phyloP scores from a whole-genome alignment of 345 rosid genomes.

The Camelina neglecta region DNA sequence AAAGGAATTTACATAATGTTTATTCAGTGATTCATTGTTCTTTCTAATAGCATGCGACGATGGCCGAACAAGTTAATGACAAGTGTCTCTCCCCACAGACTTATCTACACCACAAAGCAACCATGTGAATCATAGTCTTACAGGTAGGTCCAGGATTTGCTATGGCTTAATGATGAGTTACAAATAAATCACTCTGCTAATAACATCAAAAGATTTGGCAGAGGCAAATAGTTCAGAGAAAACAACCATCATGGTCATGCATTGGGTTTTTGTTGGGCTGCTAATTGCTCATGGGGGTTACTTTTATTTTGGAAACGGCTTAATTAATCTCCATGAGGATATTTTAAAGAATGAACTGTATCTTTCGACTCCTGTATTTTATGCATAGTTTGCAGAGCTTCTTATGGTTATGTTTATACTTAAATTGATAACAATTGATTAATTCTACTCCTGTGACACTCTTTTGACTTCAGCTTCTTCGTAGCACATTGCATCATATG shows the following conservation, averaged over 20 bases:
- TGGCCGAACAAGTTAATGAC: constrained; percentile 25
- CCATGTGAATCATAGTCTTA: neutral
- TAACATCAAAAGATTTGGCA: constrained; percentile 14
- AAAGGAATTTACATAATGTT: constrained; percentile 21
- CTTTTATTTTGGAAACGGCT: neutral
- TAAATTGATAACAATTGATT: neutral
- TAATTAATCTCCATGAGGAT: neutral
- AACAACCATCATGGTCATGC: neutral
- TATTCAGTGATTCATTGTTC: constrained; percentile 15
- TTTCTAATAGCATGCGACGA: constrained; percentile 1
- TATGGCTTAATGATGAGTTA: neutral
- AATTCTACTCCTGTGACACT: neutral
- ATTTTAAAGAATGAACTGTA: neutral
- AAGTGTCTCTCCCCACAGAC: constrained; percentile 12
- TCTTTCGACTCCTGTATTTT: neutral
- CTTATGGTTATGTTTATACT: neutral
- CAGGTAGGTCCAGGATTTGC: constrained; percentile 7
- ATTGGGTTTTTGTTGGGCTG: constrained; percentile 31
- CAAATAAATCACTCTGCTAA: neutral
- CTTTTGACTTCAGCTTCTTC: neutral
- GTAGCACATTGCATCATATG: constrained; percentile 20
- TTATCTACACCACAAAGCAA: constrained; percentile 11
- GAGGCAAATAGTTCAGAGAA: neutral
- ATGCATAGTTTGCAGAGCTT: neutral
- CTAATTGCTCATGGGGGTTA: neutral